Conservation (phyloP, 2,329 filamentous ascomycete species). For the Phialophora expanda region DNA sequence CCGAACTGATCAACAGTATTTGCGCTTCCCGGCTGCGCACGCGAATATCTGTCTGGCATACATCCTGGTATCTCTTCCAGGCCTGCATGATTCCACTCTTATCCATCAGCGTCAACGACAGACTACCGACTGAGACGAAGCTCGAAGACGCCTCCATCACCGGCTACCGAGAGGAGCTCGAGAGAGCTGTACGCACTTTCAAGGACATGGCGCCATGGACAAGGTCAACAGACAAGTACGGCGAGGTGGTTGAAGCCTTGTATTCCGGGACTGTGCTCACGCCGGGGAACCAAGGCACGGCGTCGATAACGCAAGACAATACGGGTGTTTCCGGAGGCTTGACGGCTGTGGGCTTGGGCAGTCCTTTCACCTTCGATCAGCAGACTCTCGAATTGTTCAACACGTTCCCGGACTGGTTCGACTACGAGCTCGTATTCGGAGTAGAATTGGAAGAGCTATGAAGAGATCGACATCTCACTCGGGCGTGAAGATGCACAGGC, state of each 20-base stretch:
- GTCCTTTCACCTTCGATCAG: neutral
- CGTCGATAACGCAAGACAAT: neutral
- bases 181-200: slow-evolving; percentile 13
- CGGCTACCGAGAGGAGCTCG: slow-evolving; percentile 7
- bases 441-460: neutral
- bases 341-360: neutral
- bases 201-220: slow-evolving; percentile 16
- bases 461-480: neutral
- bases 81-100: slow-evolving; percentile 18
- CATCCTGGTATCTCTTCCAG: slow-evolving; percentile 16
- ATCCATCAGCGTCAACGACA: slow-evolving; percentile 10
- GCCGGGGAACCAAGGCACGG: neutral
- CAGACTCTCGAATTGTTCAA: slow-evolving; percentile 4
- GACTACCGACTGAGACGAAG: neutral
- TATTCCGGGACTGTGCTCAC: slow-evolving; percentile 1
- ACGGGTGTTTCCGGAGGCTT: neutral
- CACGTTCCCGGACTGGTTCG: slow-evolving; percentile 14
- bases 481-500: neutral
- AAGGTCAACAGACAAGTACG: slow-evolving; percentile 17
- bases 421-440: slow-evolving; percentile 16
- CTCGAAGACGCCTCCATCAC: slow-evolving; percentile 1
- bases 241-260: slow-evolving; percentile 13
- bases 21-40: slow-evolving; percentile 3
- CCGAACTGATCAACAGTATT: slow-evolving; percentile 8
- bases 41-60: slow-evolving; percentile 19